Conservation (phyloP, 139 green algal species). For the Chlorella sp. region DNA sequence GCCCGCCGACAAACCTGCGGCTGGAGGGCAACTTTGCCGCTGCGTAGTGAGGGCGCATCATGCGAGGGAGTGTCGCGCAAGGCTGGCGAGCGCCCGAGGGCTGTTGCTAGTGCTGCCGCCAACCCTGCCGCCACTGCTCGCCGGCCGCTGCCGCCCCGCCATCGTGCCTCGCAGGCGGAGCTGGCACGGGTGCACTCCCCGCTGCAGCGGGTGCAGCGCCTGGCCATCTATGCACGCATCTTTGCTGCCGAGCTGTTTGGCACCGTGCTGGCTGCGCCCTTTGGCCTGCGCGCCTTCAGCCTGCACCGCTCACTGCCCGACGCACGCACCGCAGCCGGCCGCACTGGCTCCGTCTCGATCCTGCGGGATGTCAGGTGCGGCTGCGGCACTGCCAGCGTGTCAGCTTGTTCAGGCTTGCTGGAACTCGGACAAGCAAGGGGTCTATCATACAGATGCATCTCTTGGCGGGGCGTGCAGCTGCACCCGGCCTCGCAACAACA, state of each 20-base stretch:
- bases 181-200: neutral
- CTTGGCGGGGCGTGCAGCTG: too few species aligned
- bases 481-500: too few species aligned
- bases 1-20: neutral
- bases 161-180: constrained; percentile 2
- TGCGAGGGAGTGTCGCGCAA: neutral
- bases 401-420: too few species aligned
- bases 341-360: constrained; percentile 34
- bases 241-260: constrained; percentile 58
- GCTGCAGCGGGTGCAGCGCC: constrained; percentile 6
- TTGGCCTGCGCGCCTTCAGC: constrained; percentile 45
- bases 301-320: constrained; percentile 53
- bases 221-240: constrained; percentile 44
- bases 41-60: neutral
- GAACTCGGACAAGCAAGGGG: too few species aligned
- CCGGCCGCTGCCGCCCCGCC: neutral
- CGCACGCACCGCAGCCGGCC: constrained; percentile 13
- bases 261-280: constrained; percentile 55
- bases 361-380: constrained; percentile 37
- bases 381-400: too few species aligned
- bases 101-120: neutral
- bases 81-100: neutral
- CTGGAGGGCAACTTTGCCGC: neutral
- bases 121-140: neutral
- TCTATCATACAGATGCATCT: too few species aligned